Percentiles rank a stretch among this genome's conserved stretches.
Conservation (phyloP, 441 rosid species). For the Viola pubescens region DNA sequence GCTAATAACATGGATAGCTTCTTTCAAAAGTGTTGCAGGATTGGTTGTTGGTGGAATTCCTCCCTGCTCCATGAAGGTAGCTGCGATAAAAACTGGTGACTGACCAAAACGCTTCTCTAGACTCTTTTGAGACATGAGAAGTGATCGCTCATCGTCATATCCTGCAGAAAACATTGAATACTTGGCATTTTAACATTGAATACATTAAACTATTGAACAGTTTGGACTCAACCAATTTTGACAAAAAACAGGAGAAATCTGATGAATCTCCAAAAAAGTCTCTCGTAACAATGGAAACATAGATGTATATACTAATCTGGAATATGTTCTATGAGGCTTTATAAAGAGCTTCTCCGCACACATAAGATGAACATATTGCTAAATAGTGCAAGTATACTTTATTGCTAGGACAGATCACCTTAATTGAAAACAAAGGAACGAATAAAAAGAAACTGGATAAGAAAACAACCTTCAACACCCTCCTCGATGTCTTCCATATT, state of each 20-base stretch:
- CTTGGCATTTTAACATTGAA: no score
- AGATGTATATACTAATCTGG: no score
- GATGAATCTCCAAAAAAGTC: no score
- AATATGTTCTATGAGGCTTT: no score
- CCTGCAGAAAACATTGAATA: slow-evolving; percentile 40
- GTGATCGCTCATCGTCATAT: slow-evolving; percentile 91
- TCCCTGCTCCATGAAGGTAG: slow-evolving; percentile 94
- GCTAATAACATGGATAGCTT: slow-evolving; percentile 96
- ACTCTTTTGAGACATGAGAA: slow-evolving; percentile 92
- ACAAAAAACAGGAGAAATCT: no score
- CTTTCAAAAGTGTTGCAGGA: slow-evolving; percentile 88
- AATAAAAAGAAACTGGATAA: neutral
- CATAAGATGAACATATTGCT: no score
- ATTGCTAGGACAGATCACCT: neutral
- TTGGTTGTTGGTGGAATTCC: slow-evolving; percentile 92
- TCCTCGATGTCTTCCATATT: slow-evolving; percentile 98
- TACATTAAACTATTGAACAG: no score
- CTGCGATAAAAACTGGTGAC: slow-evolving; percentile 91
- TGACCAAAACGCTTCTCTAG: slow-evolving; percentile 97
- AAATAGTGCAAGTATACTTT: neutral
- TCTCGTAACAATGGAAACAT: no score
- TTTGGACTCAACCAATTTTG: no score
- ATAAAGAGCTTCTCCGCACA: no score
- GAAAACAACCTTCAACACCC: slow-evolving; percentile 84
- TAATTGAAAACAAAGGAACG: neutral